Evolutionary conservation across 805 yeast species (phyloP).

Genomic region (Nakazawaea sp.): DNA sequence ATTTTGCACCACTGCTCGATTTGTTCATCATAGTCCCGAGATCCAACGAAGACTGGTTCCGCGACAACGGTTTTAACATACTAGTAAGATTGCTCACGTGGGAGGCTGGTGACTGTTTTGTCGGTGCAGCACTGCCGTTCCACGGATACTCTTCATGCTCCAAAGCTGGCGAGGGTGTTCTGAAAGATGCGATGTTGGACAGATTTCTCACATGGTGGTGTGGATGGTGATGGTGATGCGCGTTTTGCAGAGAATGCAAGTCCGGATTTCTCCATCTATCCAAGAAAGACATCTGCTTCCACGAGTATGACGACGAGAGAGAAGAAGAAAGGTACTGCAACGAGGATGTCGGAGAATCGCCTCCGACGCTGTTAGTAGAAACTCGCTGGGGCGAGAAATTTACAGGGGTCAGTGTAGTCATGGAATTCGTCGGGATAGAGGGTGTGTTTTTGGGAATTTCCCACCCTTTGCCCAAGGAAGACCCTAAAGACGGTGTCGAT

Average conservation of each 20-base stretch:
- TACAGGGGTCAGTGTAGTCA: constrained; percentile 5
- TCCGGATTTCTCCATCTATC: constrained; percentile 45
- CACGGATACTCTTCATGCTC: constrained; percentile 24
- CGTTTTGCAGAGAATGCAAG: too few relatives aligned
- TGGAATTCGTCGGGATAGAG: constrained; percentile 14
- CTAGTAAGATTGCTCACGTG: not conserved
- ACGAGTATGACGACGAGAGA: constrained; percentile 30
- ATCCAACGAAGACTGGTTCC: constrained; percentile 7
- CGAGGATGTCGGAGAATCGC: constrained; percentile 27
- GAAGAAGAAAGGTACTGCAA: constrained; percentile 29
- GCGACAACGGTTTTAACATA: not conserved
- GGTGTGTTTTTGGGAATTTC: constrained; percentile 27
- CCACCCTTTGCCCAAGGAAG: constrained; percentile 31
- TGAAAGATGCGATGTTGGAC: not conserved
- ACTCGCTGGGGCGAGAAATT: constrained; percentile 8
- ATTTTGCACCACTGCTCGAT: not conserved
- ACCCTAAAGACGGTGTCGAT: constrained; percentile 13
- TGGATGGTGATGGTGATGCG: not conserved
- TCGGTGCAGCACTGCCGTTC: constrained; percentile 9
- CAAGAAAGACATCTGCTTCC: constrained; percentile 33
- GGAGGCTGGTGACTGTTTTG: constrained; percentile 6
- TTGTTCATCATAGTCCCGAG: constrained; percentile 2
- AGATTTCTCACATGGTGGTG: not conserved
- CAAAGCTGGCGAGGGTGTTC: constrained; percentile 20
- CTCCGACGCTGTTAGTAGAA: too few relatives aligned